Conservation (phyloP, 208 protist genomes). For the Leishmania guyanensis region DNA sequence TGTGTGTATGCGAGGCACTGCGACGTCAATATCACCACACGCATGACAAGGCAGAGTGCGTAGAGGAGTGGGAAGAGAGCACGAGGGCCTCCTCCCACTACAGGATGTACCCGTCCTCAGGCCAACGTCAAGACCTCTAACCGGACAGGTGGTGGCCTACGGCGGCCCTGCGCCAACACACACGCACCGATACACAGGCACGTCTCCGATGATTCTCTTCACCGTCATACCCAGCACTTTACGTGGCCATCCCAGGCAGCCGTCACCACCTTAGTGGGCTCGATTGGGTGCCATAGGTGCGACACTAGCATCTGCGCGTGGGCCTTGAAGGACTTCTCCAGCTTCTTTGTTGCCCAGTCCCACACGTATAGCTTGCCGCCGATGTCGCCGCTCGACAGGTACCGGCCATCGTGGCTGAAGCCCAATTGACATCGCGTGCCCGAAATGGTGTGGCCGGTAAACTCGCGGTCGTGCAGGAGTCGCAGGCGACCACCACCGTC, state of each 20-base stretch:
- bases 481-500: constrained; percentile 82
- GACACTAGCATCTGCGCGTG: constrained; percentile 89
- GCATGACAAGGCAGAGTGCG: constrained; percentile 13
- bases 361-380: constrained; percentile 94
- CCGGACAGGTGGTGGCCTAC: neutral
- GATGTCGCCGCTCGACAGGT: constrained; percentile 91
- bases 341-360: constrained; percentile 91
- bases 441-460: constrained; percentile 92
- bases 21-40: constrained; percentile 12
- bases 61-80: neutral
- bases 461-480: constrained; percentile 86
- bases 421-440: constrained; percentile 94
- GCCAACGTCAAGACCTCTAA: neutral
- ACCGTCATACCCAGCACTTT: constrained; percentile 84
- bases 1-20: neutral
- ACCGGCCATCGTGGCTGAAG: constrained; percentile 93
- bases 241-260: constrained; percentile 95
- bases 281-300: constrained; percentile 94
- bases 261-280: constrained; percentile 90
- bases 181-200: neutral
- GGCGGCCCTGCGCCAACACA: neutral
- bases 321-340: constrained; percentile 83
- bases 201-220: neutral
- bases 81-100: neutral
- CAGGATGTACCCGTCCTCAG: neutral